These are phyloP conservation scores for Hygrophorus russula DNA, from an alignment of 768 basidiomycete species.

Conservation along the genomic window DNA sequence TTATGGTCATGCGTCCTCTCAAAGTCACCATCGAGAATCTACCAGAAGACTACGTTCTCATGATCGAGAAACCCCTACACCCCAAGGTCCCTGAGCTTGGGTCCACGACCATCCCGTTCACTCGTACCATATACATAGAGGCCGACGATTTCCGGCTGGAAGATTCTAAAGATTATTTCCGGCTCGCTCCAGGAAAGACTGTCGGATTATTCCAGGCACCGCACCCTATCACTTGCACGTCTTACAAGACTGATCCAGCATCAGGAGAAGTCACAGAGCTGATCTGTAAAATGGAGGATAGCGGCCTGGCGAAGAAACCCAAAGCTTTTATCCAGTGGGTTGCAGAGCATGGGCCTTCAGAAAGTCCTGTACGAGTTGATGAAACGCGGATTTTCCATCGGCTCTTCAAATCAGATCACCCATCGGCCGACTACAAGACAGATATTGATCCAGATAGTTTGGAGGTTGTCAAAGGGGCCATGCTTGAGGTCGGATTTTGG, in stretches of 20 bases:
- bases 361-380: slow-evolving; percentile 75
- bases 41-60: slow-evolving; percentile 69
- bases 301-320: slow-evolving; percentile 55
- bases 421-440: slow-evolving; percentile 66
- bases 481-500: slow-evolving; percentile 90
- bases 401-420: slow-evolving; percentile 91
- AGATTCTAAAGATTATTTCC: slow-evolving; percentile 93
- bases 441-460: slow-evolving; percentile 81
- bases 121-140: slow-evolving; percentile 86
- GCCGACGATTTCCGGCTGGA: slow-evolving; percentile 84
- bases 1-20: slow-evolving; percentile 86
- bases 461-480: slow-evolving; percentile 66
- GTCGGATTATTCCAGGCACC: slow-evolving; percentile 95
- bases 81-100: slow-evolving; percentile 90
- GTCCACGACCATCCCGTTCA: slow-evolving; percentile 71
- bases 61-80: slow-evolving; percentile 86
- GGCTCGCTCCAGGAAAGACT: slow-evolving; percentile 93
- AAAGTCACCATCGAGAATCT: slow-evolving; percentile 90
- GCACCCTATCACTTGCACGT: slow-evolving; percentile 86
- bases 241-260: slow-evolving; percentile 63
- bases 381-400: slow-evolving; percentile 90
- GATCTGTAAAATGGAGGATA: slow-evolving; percentile 64
- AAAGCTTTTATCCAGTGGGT: slow-evolving; percentile 98
- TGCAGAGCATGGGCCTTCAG: slow-evolving; percentile 65
- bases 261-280: slow-evolving; percentile 74